Percentiles rank a stretch among this genome's conserved stretches.
Evolutionary conservation across 1,284 basidiomycete genomes (phyloP).

Genomic region (Sanghuangporus baumii): DNA sequence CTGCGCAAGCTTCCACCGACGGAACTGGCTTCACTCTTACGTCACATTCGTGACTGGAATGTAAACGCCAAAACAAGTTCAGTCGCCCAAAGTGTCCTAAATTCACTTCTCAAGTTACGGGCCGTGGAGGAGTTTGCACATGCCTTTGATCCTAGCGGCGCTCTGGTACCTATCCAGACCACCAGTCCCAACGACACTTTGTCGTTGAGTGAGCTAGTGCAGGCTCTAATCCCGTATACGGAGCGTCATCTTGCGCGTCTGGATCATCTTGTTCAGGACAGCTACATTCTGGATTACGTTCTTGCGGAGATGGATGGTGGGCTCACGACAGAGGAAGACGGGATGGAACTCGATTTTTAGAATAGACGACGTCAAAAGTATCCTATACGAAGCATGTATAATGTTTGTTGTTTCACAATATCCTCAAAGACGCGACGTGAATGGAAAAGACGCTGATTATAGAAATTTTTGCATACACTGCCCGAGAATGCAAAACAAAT

Average conservation of each 20-base stretch:
- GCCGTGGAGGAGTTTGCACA: slow-evolving; percentile 66
- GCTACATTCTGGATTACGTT: slow-evolving; percentile 90
- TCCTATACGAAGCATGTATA: not conserved
- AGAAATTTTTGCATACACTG: not conserved
- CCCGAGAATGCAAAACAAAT: not conserved
- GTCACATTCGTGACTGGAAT: slow-evolving; percentile 92
- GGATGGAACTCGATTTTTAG: slow-evolving; percentile 6
- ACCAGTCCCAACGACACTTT: slow-evolving; percentile 31
- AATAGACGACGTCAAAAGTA: slow-evolving; percentile 6
- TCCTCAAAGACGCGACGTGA: not conserved
- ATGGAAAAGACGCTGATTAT: not conserved
- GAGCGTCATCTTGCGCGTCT: slow-evolving; percentile 85
- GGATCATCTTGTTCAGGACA: slow-evolving; percentile 87
- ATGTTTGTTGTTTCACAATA: not conserved
- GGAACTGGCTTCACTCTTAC: slow-evolving; percentile 79
- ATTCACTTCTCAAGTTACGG: slow-evolving; percentile 75
- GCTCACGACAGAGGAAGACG: slow-evolving; percentile 43
- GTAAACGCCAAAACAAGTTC: slow-evolving; percentile 79
- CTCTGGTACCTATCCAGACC: slow-evolving; percentile 27
- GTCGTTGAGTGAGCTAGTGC: slow-evolving; percentile 70
- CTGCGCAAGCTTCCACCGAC: slow-evolving; percentile 63
- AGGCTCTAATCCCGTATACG: slow-evolving; percentile 88
- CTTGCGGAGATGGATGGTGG: slow-evolving; percentile 89
- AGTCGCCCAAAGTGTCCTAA: slow-evolving; percentile 85
- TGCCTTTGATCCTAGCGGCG: slow-evolving; percentile 48